Evolutionary conservation across 2,329 filamentous ascomycete species (phyloP).

Genomic region (Colletotrichum lentis): DNA sequence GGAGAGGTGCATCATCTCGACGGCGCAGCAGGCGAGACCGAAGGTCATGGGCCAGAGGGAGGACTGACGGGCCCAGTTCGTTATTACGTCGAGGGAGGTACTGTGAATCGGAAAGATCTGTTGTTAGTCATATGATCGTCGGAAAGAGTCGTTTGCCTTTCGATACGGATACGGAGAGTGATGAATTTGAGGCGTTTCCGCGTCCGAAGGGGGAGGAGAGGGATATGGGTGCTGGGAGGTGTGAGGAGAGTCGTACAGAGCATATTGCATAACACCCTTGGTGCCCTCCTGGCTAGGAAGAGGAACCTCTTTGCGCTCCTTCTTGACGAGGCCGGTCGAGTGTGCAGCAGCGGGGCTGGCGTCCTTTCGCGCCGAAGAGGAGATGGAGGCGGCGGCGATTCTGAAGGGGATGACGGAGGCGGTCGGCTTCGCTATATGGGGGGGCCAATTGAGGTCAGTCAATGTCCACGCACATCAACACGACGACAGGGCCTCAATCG

Average conservation of each 20-base stretch:
- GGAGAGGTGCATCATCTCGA: constrained; percentile 93
- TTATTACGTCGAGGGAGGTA: constrained; percentile 78
- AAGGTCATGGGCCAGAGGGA: constrained; percentile 92
- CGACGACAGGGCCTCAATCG: not conserved
- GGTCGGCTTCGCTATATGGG: constrained; percentile 68
- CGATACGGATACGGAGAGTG: not conserved
- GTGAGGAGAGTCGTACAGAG: constrained; percentile 69
- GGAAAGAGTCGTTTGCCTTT: not conserved
- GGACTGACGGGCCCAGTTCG: constrained; percentile 85
- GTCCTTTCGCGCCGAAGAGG: constrained; percentile 70
- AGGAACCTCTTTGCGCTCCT: constrained; percentile 74
- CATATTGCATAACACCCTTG: constrained; percentile 85
- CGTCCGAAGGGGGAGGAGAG: not conserved
- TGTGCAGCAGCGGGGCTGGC: constrained; percentile 66
- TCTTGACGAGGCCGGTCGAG: constrained; percentile 60
- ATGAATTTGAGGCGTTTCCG: not conserved
- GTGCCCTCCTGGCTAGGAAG: constrained; percentile 80
- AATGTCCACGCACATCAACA: constrained; percentile 35
- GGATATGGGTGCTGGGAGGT: not conserved
- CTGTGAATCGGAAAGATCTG: constrained; percentile 51
- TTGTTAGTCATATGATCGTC: not conserved
- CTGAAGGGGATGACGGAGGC: constrained; percentile 70
- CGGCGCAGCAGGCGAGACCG: constrained; percentile 85
- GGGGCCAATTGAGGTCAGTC: constrained; percentile 38
- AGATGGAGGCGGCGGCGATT: constrained; percentile 70